These are phyloP conservation scores for Rhodocollybia butyracea DNA, from an alignment of 768 basidiomycete genomes.

Conservation along the genomic window DNA sequence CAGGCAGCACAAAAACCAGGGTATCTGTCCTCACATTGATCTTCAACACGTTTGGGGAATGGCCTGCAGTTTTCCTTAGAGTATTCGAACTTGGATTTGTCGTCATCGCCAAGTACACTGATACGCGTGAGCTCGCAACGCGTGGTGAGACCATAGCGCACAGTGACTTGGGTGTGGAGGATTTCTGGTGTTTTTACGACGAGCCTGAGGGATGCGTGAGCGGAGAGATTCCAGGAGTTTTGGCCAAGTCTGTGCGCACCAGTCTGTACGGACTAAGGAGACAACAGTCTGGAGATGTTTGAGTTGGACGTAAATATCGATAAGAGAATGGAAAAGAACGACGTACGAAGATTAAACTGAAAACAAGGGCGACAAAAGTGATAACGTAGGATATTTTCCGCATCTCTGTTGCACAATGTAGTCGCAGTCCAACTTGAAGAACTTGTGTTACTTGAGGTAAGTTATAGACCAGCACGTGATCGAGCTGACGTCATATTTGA, in stretches of 20 bases:
- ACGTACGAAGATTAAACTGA: conserved; percentile 52
- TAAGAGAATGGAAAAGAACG: background rate
- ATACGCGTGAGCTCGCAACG: conserved; percentile 48
- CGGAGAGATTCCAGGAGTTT: background rate
- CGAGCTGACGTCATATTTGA: too few species aligned
- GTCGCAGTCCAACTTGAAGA: too few species aligned
- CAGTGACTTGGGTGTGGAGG: conserved; percentile 42
- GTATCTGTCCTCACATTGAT: conserved; percentile 50
- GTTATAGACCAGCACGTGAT: too few species aligned
- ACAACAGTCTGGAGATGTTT: conserved; percentile 46
- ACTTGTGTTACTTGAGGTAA: too few species aligned
- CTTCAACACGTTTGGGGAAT: conserved; percentile 57
- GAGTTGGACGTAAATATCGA: background rate
- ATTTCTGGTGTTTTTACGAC: conserved; percentile 40
- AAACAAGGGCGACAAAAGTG: conserved; percentile 53
- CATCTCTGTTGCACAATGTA: too few species aligned
- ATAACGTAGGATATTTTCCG: conserved; percentile 63
- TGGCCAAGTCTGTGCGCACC: conserved; percentile 39
- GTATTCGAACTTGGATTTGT: conserved; percentile 4
- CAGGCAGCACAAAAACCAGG: conserved; percentile 60
- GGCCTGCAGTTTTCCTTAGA: conserved; percentile 50
- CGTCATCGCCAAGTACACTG: conserved; percentile 21
- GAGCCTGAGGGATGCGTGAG: conserved; percentile 33
- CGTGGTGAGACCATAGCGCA: conserved; percentile 56
- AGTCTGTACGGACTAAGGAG: conserved; percentile 56